Base-by-base conservation (phyloP, 1,284 basidiomycete species). In the Pseudomicrostroma phylloplanum region DNA sequence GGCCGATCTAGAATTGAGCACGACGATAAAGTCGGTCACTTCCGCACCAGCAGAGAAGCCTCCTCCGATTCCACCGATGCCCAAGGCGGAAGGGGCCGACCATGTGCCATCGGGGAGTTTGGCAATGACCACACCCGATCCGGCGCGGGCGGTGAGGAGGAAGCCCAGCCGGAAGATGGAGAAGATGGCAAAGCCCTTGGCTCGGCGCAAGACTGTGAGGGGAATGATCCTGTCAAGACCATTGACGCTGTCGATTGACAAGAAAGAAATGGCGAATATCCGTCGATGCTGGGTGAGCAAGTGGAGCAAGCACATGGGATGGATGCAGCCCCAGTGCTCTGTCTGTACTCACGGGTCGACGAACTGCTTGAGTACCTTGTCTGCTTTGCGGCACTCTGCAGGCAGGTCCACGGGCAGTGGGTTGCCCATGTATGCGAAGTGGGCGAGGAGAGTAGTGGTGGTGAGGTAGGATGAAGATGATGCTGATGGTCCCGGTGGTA, bases 71-170 rank as follows among this genome's bases (percentile, higher is more conserved):
- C 80, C 80, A 4, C 90, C 94, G n/a, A 92, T 88, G 21, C 92
- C 93, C 60, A 97, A 94, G 0, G 93, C 96, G 74, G 89, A 89
- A 2, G 94, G 93, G 26, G 92, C 88, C 54, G 90, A 92, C 92
- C 92, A 97, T 54, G 86, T 89, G 46, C 92, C 94, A 80, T 96
- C 86, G 1, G 87, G 83, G 17, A 92, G 82, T 66, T 84, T 87
- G 3, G 92, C 92, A 55, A 98, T 92, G 26, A 97, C 96, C 12
- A 98, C 81, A 1, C 94, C 94, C 36, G 87, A 88, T 6, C 94
- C 94, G 21, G 88, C 96, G 58, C 85, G 78, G 1, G 83, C 85
- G 11, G 82, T 83, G 65, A 86, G 81, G 1, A 86, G 30, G 74
- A 86, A 85, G 6, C 85, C 85, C 46, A 82, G 79, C 63, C 80